Evolutionary conservation across 495 filamentous ascomycete genomes (phyloP).

Genomic region (Chaetomium tenue): DNA sequence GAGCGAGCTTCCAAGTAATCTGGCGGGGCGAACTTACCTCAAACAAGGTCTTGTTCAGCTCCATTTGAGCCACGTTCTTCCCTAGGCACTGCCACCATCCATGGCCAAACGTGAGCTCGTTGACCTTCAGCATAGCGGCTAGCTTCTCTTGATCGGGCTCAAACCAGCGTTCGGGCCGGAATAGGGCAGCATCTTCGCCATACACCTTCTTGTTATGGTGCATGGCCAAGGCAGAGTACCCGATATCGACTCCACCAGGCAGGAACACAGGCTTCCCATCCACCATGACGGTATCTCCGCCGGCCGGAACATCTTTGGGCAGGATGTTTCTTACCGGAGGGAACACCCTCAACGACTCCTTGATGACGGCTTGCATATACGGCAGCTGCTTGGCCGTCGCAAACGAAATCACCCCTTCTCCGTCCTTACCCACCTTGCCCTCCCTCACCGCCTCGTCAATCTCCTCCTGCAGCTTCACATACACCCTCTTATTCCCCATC

Average conservation of each 20-base stretch:
- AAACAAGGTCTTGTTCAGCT: conserved; percentile 53
- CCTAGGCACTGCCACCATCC: conserved; percentile 44
- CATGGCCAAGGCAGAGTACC: conserved; percentile 36
- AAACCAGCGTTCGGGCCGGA: conserved; percentile 58
- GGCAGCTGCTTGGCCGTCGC: conserved; percentile 45
- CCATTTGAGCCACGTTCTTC: conserved; percentile 38
- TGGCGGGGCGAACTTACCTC: conserved; percentile 39
- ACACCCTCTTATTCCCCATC: conserved; percentile 46
- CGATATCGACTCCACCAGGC: conserved; percentile 50
- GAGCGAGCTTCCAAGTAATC: neutral
- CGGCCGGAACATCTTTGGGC: conserved; percentile 44
- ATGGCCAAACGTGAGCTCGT: conserved; percentile 38
- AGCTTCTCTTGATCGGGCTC: conserved; percentile 31
- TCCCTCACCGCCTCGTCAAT: conserved; percentile 44
- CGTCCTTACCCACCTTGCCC: conserved; percentile 8
- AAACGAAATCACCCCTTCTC: conserved; percentile 34
- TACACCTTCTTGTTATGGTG: conserved; percentile 39
- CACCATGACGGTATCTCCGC: conserved; percentile 44
- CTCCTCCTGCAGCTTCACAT: conserved; percentile 55
- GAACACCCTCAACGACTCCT: conserved; percentile 48
- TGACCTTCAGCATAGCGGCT: conserved; percentile 22
- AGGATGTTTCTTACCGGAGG: conserved; percentile 40
- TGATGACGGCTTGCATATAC: conserved; percentile 52
- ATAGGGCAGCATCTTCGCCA: conserved; percentile 48
- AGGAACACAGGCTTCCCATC: conserved; percentile 51